Base-by-base conservation (phyloP, 202 grass and related monocot genomes). In the Musa balbisiana region DNA sequence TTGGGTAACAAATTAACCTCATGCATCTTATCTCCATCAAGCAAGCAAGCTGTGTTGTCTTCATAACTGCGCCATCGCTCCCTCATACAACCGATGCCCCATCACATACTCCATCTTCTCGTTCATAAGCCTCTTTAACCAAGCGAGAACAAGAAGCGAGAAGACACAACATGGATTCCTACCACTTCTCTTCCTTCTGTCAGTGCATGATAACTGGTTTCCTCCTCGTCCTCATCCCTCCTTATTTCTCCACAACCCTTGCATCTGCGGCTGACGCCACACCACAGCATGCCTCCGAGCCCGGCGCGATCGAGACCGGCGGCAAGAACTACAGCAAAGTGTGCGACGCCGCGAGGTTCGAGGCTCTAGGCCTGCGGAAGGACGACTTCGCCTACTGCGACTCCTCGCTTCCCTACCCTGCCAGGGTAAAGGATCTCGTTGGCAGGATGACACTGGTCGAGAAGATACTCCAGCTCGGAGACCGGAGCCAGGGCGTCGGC, bases 331-430 rank as follows among this genome's bases (percentile, higher is more conserved):
- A 69, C 67, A 69, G 26, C 67, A 69, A 69, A 29, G 67, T 69
- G 26, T 69, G 67, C 33, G 67, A 69, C 33, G 2, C 33, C 14
- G 25, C 12, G 26, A 27, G 67, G 26, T 69, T 69, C 67, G 27
- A 3, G 11, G 67, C 29, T 5, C 1, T 73, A 20, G 51, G 71
- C 51, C 71, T 73, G 13, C 50, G 21, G 14, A 73, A 55, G 71
- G 50, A 52, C 3, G 71, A 73, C 71, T 73, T 73, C 52, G 19
- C 51, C 20, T 73, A 73, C 71, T 73, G 71, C 50, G 23, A 73
- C 49, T 10, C 0, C 50, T 23, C 71, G 17, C 71, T 73, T 17
- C 51, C 71, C 9, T 73, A 73, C 22, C 50, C 11, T 19, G 20
- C 49, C 26, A 21, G 71, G 20, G 51, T 73, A 20, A 20, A 25